Evolutionary conservation across 1,139 yeast species (phyloP), one percentile per base, ranked within the genome.

Genomic region (Meyerozyma sp.): DNA sequence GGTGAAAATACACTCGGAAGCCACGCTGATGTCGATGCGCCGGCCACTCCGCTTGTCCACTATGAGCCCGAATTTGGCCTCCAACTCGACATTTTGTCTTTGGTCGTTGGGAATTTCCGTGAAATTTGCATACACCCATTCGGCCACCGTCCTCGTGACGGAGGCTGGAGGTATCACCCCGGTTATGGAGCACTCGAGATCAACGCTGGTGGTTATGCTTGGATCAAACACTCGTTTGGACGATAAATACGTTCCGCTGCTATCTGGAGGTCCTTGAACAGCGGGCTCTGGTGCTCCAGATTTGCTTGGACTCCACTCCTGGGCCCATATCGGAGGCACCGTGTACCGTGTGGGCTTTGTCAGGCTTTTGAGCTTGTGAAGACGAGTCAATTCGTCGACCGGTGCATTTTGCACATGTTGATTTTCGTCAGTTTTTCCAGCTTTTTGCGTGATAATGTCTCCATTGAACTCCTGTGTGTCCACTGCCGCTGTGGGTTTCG

Each of bases 51-150:
- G 68, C 54, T 82, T 83, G 52, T 84, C 89, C 65, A 82, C 77
- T 29, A 90, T 79, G 11, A 81, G 70, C 8, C 97, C 97, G 51
- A 88, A 76, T 60, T 89, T 89, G 62, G 88, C 71, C 64, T 90
- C 97, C 51, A 90, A 68, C 64, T 90, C 97, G 18, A 89, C 75
- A 55, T 70, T 72, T 45, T 77, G 75, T 35, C 88, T 71, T 49
- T 80, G 77, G 25, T 75, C 77, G 11, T 77, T 79, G 16, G 77
- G 78, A 40, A 88, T 72, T 32, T 84, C 82, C 38, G 75, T 73
- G 44, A 89, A 73, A 50, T 86, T 84, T 26, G 95, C 91, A 69
- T 84, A 90, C 5, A 90, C 75, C 97, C 97, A 90, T 54, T 85
- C 89, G 13, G 95, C 87, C 6, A 90, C 81, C 35, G 88, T 80